Base-by-base conservation (phyloP, 2,329 filamentous ascomycete species). In the Cladosporium sphaerospermum region DNA sequence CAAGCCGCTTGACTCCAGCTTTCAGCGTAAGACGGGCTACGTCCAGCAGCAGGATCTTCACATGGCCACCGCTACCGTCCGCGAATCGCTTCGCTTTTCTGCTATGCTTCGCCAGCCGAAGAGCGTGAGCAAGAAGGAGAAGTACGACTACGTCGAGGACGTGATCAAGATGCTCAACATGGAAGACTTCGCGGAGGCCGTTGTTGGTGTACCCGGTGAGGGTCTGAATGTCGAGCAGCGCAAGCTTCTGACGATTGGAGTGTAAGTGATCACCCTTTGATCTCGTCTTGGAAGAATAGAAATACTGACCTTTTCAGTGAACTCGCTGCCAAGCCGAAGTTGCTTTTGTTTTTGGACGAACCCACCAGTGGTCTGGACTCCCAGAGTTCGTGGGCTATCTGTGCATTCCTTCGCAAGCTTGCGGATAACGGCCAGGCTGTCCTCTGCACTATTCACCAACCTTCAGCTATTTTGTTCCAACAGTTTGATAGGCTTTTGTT, bases 391-490 rank as follows among this genome's bases (percentile, higher is more conserved):
- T 89, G 84, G 73, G 88, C 88, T 68, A 89, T 89, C 59, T 82
- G 88, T 23, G 82, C 84, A 23, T 88, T 89, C 75, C 73, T 90
- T n/a, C 82, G 82, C 62, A 89, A 89, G 71, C 78, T 89, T 4
- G 83, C 86, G 46, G 76, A 79, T n/a, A 86, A 86, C 2, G 90
- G 89, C 1, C 90, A 95, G 66, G 89, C 89, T 9, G 89, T 95
- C 60, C 78, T 95, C 4, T 95, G 89, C 72, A 95, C 90, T 0
- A 95, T 95, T 57, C 90, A 95, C 68, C 90, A 95, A 67, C 89
- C 90, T 1, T 92, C 90, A 59, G 87, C 88, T n/a, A 84, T 87
- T 0, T 76, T 95, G 0, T 95, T 96, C 61, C 87, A 93, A 68
- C 86, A 90, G 68, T 96, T 95, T 59, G 89, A 95, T 66, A 81